Conservation (phyloP, 352 stramenopile genomes). For the Aphanomyces invadans region DNA sequence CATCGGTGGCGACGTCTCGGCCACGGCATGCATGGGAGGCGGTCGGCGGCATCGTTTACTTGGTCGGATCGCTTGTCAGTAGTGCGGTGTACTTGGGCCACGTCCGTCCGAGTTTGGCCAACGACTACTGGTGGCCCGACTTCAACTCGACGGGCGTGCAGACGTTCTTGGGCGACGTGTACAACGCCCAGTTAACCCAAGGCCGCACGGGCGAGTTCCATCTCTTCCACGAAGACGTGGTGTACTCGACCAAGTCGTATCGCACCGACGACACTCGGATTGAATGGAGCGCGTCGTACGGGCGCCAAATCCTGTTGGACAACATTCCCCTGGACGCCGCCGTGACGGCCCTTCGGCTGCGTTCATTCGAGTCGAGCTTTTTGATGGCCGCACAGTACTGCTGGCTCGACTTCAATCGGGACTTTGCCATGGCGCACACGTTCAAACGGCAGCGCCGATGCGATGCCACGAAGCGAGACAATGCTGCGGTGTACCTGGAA, state of each 20-base stretch:
- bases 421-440: not conserved
- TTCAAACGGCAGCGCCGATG: constrained; percentile 10
- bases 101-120: not conserved
- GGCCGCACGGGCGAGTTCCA: not conserved
- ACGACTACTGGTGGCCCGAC: constrained; percentile 5
- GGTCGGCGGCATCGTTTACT: not conserved
- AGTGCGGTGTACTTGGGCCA: not conserved
- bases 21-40: no score
- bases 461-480: not conserved
- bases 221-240: not conserved
- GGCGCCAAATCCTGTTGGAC: not conserved
- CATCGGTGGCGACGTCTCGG: no score
- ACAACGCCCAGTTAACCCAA: not conserved
- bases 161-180: not conserved
- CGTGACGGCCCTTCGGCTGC: not conserved
- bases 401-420: constrained; percentile 7
- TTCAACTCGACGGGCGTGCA: constrained; percentile 6
- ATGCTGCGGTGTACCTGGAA: constrained; percentile 18
- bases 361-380: constrained; percentile 1
- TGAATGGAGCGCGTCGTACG: not conserved
- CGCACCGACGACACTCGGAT: not conserved
- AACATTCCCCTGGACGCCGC: not conserved
- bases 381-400: constrained; percentile 5
- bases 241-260: not conserved
- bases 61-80: not conserved